phyloP scores from a whole-genome alignment of 1,284 basidiomycete species.

The Boletus hoseneyae region DNA sequence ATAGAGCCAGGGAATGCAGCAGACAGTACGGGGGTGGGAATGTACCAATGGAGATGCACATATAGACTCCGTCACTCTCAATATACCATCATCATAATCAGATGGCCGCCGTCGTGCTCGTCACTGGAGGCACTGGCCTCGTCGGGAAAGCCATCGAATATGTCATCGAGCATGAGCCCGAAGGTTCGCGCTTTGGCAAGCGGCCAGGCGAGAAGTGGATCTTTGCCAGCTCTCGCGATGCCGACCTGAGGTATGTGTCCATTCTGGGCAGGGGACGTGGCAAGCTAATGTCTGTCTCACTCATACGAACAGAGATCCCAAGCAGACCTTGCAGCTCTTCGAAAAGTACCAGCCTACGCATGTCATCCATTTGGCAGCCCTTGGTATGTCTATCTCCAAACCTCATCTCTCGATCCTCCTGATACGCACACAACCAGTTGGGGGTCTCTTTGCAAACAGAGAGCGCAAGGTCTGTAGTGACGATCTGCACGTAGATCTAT shows the following conservation, averaged over 20 bases:
- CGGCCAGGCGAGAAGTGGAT: constrained; percentile 78
- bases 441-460: constrained; percentile 91
- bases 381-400: constrained; percentile 49
- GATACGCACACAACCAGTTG: constrained; percentile 50
- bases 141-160: constrained; percentile 81
- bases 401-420: constrained; percentile 4
- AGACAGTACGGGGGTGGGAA: constrained; percentile 17
- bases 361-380: constrained; percentile 87
- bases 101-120: constrained; percentile 59
- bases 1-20: constrained; percentile 7
- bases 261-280: neutral
- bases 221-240: constrained; percentile 74
- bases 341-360: constrained; percentile 87
- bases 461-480: constrained; percentile 64
- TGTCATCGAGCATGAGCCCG: constrained; percentile 73
- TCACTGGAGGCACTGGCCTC: constrained; percentile 84
- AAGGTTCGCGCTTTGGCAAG: constrained; percentile 75
- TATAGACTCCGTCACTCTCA: too few relatives aligned
- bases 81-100: too few relatives aligned
- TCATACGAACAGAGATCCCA: constrained; percentile 48
- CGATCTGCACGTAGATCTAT: neutral
- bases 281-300: constrained; percentile 2
- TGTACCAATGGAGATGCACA: too few relatives aligned
- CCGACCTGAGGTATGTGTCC: constrained; percentile 62
- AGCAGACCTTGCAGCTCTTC: constrained; percentile 65